phyloP scores from a whole-genome alignment of 768 basidiomycete genomes.

The Cystobasidium onofrii region DNA sequence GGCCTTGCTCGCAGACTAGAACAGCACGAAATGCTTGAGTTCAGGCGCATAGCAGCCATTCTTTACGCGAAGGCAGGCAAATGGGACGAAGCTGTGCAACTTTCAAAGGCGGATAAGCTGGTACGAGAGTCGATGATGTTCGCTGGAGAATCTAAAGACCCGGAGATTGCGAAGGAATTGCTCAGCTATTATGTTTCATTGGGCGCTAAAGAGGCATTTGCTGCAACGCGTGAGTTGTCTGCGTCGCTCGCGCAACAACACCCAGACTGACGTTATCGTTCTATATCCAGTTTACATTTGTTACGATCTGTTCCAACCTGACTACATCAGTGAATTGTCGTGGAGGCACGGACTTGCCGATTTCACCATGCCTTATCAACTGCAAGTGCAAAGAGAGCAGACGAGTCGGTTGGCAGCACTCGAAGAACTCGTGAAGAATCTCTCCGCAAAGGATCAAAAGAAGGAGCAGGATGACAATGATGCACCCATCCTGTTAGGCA shows the following conservation, averaged over 20 bases:
- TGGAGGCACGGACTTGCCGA: constrained; percentile 96
- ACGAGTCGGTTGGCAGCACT: constrained; percentile 55
- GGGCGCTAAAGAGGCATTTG: constrained; percentile 96
- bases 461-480: constrained; percentile 84
- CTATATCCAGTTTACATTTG: constrained; percentile 60
- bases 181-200: constrained; percentile 95
- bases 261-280: constrained; percentile 36
- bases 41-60: constrained; percentile 86
- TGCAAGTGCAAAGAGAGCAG: constrained; percentile 67
- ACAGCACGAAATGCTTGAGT: constrained; percentile 84
- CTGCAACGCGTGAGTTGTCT: constrained; percentile 47
- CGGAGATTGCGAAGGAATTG: constrained; percentile 86
- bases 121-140: constrained; percentile 96
- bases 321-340: constrained; percentile 85
- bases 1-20: constrained; percentile 75
- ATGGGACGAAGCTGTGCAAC: constrained; percentile 92
- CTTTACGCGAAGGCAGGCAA: constrained; percentile 95
- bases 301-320: constrained; percentile 89
- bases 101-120: constrained; percentile 91
- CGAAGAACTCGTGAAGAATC: constrained; percentile 82
- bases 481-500: constrained; percentile 53
- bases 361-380: constrained; percentile 93
- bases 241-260: constrained; percentile 46
- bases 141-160: constrained; percentile 71
- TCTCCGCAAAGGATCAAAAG: constrained; percentile 71